Evolutionary conservation across 768 basidiomycete genomes (phyloP).

Genomic region (Auricularia cornea): DNA sequence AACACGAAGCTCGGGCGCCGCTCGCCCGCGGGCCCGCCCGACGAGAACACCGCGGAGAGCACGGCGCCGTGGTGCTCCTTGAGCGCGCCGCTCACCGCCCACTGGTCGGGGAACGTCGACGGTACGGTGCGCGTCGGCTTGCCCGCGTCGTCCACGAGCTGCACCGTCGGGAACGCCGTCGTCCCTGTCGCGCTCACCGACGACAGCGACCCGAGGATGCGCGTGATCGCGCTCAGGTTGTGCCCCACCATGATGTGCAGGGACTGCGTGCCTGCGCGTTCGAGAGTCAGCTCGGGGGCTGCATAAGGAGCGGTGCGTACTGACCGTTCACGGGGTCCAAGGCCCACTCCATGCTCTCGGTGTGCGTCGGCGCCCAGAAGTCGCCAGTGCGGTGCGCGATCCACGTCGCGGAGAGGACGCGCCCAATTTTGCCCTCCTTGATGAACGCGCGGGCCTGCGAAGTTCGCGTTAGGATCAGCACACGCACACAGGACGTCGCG

Average conservation of each 20-base stretch:
- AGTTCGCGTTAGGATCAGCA: background rate
- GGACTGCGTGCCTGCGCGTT: constrained; percentile 17
- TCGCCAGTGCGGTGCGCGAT: background rate
- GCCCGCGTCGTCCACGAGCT: constrained; percentile 18
- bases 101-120: constrained; percentile 19
- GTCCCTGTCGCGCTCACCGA: constrained; percentile 19
- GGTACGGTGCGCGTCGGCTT: constrained; percentile 20
- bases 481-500: background rate
- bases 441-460: background rate
- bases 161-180: constrained; percentile 19
- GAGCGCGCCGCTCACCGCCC: constrained; percentile 22
- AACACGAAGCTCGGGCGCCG: constrained; percentile 23
- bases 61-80: constrained; percentile 19
- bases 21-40: constrained; percentile 13
- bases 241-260: constrained; percentile 23
- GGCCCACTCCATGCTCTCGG: background rate
- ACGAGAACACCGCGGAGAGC: constrained; percentile 20
- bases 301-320: constrained; percentile 15
- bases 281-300: background rate
- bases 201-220: constrained; percentile 25
- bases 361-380: background rate
- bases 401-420: background rate
- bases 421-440: background rate
- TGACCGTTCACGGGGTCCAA: background rate
- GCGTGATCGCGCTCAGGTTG: constrained; percentile 20